Base-by-base conservation (phyloP, 73 alveolate species). In the Symbiodinium pilosum region DNA sequence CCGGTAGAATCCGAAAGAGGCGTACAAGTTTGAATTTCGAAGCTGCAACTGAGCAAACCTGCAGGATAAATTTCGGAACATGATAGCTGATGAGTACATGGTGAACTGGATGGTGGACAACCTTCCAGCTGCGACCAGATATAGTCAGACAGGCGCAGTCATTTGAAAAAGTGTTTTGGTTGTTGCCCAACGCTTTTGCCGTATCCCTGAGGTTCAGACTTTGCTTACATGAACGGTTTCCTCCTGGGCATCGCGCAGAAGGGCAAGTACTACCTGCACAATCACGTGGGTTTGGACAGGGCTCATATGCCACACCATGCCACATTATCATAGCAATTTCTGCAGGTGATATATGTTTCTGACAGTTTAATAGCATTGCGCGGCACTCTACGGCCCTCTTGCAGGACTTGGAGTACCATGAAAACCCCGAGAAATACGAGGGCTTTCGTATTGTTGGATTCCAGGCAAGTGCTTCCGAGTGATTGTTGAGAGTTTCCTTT, bases 91-190 rank as follows among this genome's bases (percentile, higher is more conserved):
- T 42, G 98, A 92, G 64, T 92, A 92, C 51, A 21, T 92, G 89
- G 98, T 92, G 84, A 92, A 92, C 9, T 92, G 98, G 98, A 92
- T 92, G 40, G 98, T 92, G 38, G 98, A 92, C 83, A 92, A 92
- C 69, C 59, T 92, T 44, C 98, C 98, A 14, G 98, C 98, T 32
- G 86, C 98, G 59, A 92, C 98, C 77, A 92, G 81, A 47, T 92
- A 92, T n/a, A 71, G 91, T 28, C 95, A 88, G 95, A 88, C 95
- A 88, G 95, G 95, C 71, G 20, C 51, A n/a, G 34, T 0, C 39
- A 3, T 42, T 40, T 20, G 12, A 24, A 34, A 39, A 30, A 11
- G 30, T 28, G 40, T 14, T 24, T 9, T 21, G 40, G 43, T 5
- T 44, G 38, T 77, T 51, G 0, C 14, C 89, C 39, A 11, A 39